These are phyloP conservation scores for Dictyostelium intermedium DNA, from an alignment of 78 protist genomes.

Conservation along the genomic window DNA sequence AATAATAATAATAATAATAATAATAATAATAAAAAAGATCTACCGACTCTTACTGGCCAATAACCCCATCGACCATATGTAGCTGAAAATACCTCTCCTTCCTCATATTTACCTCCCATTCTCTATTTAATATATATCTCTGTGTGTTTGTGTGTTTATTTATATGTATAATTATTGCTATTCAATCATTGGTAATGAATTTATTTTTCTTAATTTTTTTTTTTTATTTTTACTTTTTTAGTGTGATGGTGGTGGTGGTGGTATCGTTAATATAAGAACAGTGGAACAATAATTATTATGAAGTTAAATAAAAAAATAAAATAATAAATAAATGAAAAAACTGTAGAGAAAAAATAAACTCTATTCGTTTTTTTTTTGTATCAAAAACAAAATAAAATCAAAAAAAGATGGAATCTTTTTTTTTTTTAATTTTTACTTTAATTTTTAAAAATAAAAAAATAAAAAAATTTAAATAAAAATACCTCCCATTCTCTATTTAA, in stretches of 20 bases:
- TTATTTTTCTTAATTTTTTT: background rate
- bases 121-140: background rate
- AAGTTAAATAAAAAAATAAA: too few relatives aligned
- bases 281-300: background rate
- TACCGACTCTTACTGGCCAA: constrained; percentile 36
- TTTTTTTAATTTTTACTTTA: too few relatives aligned
- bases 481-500: background rate
- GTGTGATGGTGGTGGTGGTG: background rate
- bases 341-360: too few relatives aligned
- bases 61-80: constrained; percentile 53
- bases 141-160: background rate
- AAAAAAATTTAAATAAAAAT: background rate
- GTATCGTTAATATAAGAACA: too few relatives aligned
- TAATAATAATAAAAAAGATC: too few relatives aligned
- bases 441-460: too few relatives aligned
- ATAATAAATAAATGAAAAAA: too few relatives aligned
- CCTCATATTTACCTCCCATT: background rate
- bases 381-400: background rate
- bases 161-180: background rate
- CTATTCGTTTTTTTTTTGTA: background rate
- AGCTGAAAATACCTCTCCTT: constrained; percentile 20
- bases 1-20: too few relatives aligned
- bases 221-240: too few relatives aligned
- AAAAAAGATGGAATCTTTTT: background rate
- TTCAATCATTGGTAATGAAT: background rate